A percentile compares a stretch with the other conserved stretches of the same genome.
Conservation (phyloP, 2,329 filamentous ascomycete genomes). For the Beauveria pseudobassiana region DNA sequence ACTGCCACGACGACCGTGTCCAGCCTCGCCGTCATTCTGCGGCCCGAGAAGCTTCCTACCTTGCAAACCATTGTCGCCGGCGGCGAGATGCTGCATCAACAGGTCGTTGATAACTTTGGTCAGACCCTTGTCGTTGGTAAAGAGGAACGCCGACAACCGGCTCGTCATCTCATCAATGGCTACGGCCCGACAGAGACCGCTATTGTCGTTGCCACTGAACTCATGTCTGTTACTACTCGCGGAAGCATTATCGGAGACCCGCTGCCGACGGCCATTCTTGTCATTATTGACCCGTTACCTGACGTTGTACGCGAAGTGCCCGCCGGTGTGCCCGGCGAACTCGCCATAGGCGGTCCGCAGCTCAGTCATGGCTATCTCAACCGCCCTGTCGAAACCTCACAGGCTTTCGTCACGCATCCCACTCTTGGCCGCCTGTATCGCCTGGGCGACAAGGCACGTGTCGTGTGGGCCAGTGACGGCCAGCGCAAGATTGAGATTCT, state of each 20-base stretch:
- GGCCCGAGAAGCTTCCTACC: background rate
- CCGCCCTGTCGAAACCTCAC: background rate
- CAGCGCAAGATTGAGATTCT: background rate
- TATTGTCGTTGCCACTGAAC: background rate
- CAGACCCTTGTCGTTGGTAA: background rate
- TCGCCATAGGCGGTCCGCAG: slow-evolving; percentile 20
- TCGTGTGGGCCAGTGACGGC: background rate
- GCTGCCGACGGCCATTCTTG: background rate
- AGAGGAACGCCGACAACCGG: background rate
- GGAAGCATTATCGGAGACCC: background rate
- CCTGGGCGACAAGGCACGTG: background rate
- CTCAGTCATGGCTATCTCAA: slow-evolving; percentile 6
- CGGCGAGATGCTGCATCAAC: slow-evolving; percentile 7
- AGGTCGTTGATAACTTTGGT: background rate
- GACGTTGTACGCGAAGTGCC: background rate
- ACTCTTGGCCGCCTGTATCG: background rate
- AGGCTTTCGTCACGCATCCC: background rate
- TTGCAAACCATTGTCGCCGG: background rate
- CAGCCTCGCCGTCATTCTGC: slow-evolving; percentile 1
- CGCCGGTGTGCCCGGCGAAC: background rate
- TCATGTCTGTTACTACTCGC: background rate
- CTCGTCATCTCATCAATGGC: background rate
- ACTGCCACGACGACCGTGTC: slow-evolving; percentile 5
- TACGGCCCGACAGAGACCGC: slow-evolving; percentile 6
- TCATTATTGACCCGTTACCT: background rate